phyloP scores from a whole-genome alignment of 352 stramenopile species.

The Phytophthora tentaculata region DNA sequence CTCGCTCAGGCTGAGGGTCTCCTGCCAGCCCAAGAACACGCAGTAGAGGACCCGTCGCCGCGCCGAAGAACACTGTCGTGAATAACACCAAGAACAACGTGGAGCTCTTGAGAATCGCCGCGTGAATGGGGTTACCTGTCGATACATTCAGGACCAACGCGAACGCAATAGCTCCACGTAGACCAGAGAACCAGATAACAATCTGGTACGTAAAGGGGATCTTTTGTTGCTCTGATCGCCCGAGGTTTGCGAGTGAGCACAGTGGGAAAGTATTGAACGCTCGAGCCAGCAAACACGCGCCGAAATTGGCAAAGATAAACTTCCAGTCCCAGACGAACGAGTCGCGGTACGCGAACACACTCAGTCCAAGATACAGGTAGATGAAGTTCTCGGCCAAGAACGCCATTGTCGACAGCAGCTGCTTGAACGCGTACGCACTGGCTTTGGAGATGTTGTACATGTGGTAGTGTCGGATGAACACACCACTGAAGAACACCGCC shows the following conservation, averaged over 20 bases:
- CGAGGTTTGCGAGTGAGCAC: constrained; percentile 62
- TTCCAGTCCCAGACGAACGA: constrained; percentile 75
- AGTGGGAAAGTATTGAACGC: constrained; percentile 79
- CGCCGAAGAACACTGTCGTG: constrained; percentile 66
- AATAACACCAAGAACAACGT: constrained; percentile 75
- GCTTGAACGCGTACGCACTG: constrained; percentile 64
- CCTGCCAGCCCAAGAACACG: constrained; percentile 36
- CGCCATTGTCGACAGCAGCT: constrained; percentile 63
- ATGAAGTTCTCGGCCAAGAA: constrained; percentile 82
- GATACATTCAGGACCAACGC: constrained; percentile 83
- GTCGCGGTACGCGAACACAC: constrained; percentile 65
- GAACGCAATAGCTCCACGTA: constrained; percentile 94
- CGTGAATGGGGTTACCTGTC: constrained; percentile 47
- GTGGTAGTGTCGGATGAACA: constrained; percentile 80
- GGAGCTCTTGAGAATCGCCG: constrained; percentile 66
- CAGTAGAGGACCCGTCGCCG: constrained; percentile 52
- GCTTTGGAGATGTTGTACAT: constrained; percentile 71
- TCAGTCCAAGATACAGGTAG: constrained; percentile 76
- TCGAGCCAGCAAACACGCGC: constrained; percentile 53
- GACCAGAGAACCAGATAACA: constrained; percentile 93
- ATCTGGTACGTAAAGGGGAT: constrained; percentile 76
- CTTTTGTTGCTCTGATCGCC: constrained; percentile 37
- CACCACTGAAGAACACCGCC: constrained; percentile 91
- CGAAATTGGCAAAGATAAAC: constrained; percentile 63
- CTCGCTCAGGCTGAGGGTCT: constrained; percentile 13